Evolutionary conservation across 2,329 filamentous ascomycete genomes (phyloP).

Genomic region (Exserohilum turcica): DNA sequence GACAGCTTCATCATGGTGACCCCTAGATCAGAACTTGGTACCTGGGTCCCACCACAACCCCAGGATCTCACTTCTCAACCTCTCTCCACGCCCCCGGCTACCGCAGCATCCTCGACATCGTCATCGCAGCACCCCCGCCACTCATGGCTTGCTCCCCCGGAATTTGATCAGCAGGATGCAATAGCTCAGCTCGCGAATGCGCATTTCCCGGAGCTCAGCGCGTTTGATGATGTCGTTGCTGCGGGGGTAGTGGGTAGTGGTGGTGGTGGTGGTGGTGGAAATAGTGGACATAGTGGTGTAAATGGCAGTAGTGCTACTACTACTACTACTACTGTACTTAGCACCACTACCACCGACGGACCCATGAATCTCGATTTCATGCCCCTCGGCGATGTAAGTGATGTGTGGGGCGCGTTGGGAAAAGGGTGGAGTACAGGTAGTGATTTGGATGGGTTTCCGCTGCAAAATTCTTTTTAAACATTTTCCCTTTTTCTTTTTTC

Average conservation of each 20-base stretch:
- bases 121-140: neutral
- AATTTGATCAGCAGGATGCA: slow-evolving; percentile 28
- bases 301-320: too few species aligned
- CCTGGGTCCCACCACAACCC: slow-evolving; percentile 34
- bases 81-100: slow-evolving; percentile 17
- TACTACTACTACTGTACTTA: too few species aligned
- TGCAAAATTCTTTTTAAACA: neutral
- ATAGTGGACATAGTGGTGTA: too few species aligned
- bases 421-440: slow-evolving; percentile 29
- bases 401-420: slow-evolving; percentile 17
- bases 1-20: slow-evolving; percentile 42
- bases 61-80: slow-evolving; percentile 11
- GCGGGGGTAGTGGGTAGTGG: neutral
- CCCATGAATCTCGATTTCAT: slow-evolving; percentile 42
- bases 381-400: slow-evolving; percentile 29
- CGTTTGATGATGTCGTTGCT: slow-evolving; percentile 12
- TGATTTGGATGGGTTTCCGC: slow-evolving; percentile 38
- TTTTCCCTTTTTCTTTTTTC: too few species aligned
- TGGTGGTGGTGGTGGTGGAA: neutral
- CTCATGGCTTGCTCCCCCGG: slow-evolving; percentile 34
- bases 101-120: neutral
- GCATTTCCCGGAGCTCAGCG: slow-evolving; percentile 41
- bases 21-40: slow-evolving; percentile 31
- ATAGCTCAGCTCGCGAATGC: slow-evolving; percentile 36
- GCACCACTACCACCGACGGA: neutral